A percentile compares a stretch with the other conserved stretches of the same genome.
Conservation (phyloP, 2,329 filamentous ascomycete species). For the Penicillium sp. region DNA sequence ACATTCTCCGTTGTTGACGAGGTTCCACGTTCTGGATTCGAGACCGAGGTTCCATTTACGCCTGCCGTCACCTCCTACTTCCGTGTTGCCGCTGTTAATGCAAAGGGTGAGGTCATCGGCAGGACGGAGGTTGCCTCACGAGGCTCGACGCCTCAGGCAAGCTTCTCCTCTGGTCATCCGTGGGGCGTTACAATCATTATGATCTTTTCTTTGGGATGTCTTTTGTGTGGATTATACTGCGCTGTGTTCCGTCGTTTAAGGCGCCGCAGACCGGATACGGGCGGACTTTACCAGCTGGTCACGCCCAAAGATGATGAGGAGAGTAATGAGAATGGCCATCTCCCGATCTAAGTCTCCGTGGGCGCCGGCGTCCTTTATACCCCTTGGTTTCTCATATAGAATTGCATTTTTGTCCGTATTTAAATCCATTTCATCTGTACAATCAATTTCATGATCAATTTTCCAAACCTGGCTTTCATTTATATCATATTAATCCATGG, state of each 20-base stretch:
- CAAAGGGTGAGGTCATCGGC: slow-evolving; percentile 20
- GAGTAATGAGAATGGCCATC: slow-evolving; percentile 1
- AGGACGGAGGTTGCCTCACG: slow-evolving; percentile 16
- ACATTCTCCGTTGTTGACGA: slow-evolving; percentile 14
- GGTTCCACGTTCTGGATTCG: slow-evolving; percentile 22
- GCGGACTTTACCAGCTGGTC: slow-evolving; percentile 11
- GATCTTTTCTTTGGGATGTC: slow-evolving; percentile 8
- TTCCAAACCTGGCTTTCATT: background rate
- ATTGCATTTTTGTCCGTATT: background rate
- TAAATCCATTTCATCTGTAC: background rate
- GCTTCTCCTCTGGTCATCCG: background rate
- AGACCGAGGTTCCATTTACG: slow-evolving; percentile 17
- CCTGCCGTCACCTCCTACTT: slow-evolving; percentile 15
- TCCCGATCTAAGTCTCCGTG: slow-evolving; percentile 9
- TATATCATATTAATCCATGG: background rate
- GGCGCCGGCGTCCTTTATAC: slow-evolving; percentile 12
- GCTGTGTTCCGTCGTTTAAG: slow-evolving; percentile 5
- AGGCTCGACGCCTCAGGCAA: background rate
- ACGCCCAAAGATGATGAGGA: slow-evolving; percentile 14
- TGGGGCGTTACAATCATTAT: slow-evolving; percentile 8
- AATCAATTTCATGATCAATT: background rate
- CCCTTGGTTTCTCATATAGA: background rate
- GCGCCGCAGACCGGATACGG: background rate
- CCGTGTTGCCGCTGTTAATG: slow-evolving; percentile 20
- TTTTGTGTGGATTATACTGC: slow-evolving; percentile 13